Conservation (phyloP, 768 basidiomycete species). For the Pleurotus pulmonarius region DNA sequence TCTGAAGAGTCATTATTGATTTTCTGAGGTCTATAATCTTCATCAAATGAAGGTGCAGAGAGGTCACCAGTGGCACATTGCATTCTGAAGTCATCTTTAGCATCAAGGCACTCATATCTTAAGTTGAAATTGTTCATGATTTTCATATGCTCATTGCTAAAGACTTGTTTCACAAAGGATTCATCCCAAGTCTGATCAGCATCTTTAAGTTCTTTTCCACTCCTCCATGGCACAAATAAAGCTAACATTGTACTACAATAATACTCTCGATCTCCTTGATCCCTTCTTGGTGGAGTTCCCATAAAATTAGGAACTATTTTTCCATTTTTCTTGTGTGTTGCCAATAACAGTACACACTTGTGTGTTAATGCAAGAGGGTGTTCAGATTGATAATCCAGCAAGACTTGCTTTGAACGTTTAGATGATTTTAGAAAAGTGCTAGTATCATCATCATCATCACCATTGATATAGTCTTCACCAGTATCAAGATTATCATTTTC, state of each 20-base stretch:
- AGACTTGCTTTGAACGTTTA: too few relatives aligned
- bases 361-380: too few relatives aligned
- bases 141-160: conserved; percentile 10
- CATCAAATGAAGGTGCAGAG: background rate
- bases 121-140: conserved; percentile 22
- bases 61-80: background rate
- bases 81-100: conserved; percentile 19
- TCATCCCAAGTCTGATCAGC: conserved; percentile 17
- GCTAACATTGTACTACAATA: conserved; percentile 29
- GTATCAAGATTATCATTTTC: too few relatives aligned
- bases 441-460: too few relatives aligned
- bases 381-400: too few relatives aligned
- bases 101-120: conserved; percentile 22
- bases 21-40: background rate
- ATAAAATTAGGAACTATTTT: conserved; percentile 23
- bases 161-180: conserved; percentile 11
- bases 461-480: too few relatives aligned
- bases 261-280: conserved; percentile 28
- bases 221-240: conserved; percentile 29
- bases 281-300: conserved; percentile 23
- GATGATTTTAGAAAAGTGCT: too few relatives aligned
- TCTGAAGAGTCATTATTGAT: background rate
- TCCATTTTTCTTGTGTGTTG: too few relatives aligned
- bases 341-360: too few relatives aligned
- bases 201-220: conserved; percentile 21